Percentiles rank a stretch among this genome's conserved stretches.
phyloP scores from a whole-genome alignment of 441 rosid genomes.

The Theobroma grandiflorum region DNA sequence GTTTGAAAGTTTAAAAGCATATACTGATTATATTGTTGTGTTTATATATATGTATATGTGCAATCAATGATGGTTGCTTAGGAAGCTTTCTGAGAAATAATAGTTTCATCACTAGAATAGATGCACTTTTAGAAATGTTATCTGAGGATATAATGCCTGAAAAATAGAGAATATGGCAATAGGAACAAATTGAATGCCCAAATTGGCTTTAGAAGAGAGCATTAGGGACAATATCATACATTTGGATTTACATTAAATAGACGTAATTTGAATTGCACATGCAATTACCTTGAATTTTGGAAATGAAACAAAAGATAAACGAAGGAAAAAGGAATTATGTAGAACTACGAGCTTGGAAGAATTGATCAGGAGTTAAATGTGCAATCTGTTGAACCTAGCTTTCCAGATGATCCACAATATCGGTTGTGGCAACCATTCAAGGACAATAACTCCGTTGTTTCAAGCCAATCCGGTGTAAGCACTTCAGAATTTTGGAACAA shows the following conservation, averaged over 20 bases:
- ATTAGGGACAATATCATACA: neutral
- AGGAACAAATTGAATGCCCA: neutral
- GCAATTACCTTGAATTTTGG: neutral
- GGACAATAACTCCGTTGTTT: constrained; percentile 48
- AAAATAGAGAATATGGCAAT: too few relatives aligned
- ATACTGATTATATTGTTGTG: neutral
- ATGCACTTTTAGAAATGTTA: too few relatives aligned
- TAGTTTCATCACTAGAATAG: too few relatives aligned
- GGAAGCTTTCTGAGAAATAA: too few relatives aligned
- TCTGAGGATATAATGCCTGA: too few relatives aligned
- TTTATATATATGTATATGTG: too few relatives aligned
- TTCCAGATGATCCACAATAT: constrained; percentile 80
- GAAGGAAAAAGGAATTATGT: neutral
- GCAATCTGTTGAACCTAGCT: constrained; percentile 58
- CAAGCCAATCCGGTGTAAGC: constrained; percentile 47
- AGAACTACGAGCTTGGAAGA: neutral
- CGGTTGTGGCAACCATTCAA: constrained; percentile 83
- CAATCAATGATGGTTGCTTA: too few relatives aligned
- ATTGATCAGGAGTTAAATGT: constrained; percentile 30
- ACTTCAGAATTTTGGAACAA: constrained; percentile 76
- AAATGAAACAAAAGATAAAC: neutral
- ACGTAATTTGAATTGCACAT: neutral
- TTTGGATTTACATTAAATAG: neutral
- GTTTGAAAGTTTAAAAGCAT: neutral
- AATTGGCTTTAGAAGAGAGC: neutral